A percentile compares a stretch with the other conserved stretches of the same genome.
phyloP scores from a whole-genome alignment of 495 filamentous ascomycete genomes.

The Emericellopsis terricola region DNA sequence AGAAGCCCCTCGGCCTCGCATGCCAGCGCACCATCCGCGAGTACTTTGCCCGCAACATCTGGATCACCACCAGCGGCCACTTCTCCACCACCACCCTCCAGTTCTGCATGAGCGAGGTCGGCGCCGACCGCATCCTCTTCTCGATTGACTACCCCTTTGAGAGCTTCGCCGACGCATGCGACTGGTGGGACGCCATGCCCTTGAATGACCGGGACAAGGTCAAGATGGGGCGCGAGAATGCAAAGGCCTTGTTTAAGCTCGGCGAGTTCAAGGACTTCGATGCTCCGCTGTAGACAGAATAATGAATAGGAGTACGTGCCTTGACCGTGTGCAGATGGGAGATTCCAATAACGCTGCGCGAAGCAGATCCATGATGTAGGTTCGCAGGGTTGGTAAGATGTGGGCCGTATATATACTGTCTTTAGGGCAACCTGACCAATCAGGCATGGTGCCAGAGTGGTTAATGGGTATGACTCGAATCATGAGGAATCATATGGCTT shows the following conservation, averaged over 20 bases:
- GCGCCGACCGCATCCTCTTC: constrained; percentile 16
- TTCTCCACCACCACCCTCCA: constrained; percentile 38
- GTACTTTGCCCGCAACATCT: constrained; percentile 43
- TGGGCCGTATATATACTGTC: too few relatives aligned
- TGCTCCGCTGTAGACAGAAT: too few relatives aligned
- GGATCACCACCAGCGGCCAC: constrained; percentile 43
- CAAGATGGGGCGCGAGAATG: constrained; percentile 3
- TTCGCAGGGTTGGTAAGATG: too few relatives aligned
- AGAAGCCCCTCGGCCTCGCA: constrained; percentile 14
- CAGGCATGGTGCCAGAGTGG: neutral
- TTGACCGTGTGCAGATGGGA: too few relatives aligned
- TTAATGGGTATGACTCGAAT: neutral
- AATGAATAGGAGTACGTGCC: too few relatives aligned
- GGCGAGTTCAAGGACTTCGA: constrained; percentile 1
- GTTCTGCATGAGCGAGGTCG: constrained; percentile 24
- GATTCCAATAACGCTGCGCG: too few relatives aligned
- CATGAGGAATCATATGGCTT: neutral
- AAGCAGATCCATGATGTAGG: too few relatives aligned
- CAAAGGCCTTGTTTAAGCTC: constrained; percentile 3
- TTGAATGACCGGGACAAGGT: constrained; percentile 1
- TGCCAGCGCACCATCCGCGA: constrained; percentile 8
- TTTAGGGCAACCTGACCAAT: too few relatives aligned
- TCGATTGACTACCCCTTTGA: constrained; percentile 12
- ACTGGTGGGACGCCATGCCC: constrained; percentile 1
- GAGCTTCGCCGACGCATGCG: constrained; percentile 2